Conservation (phyloP, 192 early-diverging fungal species). For the Dissophora globulifera region DNA sequence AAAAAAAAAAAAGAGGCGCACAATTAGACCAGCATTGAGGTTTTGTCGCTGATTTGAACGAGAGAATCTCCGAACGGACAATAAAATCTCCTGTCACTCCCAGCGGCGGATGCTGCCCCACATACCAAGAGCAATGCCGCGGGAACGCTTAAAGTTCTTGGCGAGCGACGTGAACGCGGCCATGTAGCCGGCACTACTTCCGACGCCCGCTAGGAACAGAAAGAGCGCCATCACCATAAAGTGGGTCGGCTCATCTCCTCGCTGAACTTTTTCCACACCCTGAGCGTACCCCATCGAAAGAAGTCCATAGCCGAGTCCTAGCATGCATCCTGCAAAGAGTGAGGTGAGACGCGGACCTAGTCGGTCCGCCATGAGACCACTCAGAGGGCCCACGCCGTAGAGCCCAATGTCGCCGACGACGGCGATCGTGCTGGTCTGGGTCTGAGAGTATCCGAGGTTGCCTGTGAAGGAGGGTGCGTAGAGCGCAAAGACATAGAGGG, state of each 20-base stretch:
- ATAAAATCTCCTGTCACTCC: no score
- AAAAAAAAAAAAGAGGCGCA: conserved; percentile 5
- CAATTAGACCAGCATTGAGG: no score
- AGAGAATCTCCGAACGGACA: no score
- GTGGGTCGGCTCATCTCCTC: conserved; percentile 5
- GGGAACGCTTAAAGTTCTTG: conserved; percentile 25
- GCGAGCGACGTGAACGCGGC: conserved; percentile 38
- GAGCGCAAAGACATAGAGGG: conserved; percentile 44
- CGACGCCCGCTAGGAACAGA: conserved; percentile 30
- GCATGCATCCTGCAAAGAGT: conserved; percentile 18
- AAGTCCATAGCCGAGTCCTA: conserved; percentile 19
- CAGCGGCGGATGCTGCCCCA: no score
- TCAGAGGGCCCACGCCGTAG: conserved; percentile 49
- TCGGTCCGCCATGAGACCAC: conserved; percentile 35
- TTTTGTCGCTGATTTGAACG: no score
- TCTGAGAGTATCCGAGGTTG: conserved; percentile 34
- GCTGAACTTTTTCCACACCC: conserved; percentile 16
- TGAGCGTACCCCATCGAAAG: conserved; percentile 17
- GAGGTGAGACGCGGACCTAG: conserved; percentile 32
- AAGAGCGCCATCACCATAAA: conserved; percentile 30
- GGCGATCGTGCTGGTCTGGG: conserved; percentile 37
- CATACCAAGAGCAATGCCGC: conserved; percentile 39
- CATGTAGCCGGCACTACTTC: conserved; percentile 47
- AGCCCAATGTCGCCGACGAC: conserved; percentile 51
- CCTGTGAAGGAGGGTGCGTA: conserved; percentile 40